A percentile compares a stretch with the other conserved stretches of the same genome.
Evolutionary conservation across 164 flowering plant genomes (phyloP).

Genomic region (Vitis labrusca): DNA sequence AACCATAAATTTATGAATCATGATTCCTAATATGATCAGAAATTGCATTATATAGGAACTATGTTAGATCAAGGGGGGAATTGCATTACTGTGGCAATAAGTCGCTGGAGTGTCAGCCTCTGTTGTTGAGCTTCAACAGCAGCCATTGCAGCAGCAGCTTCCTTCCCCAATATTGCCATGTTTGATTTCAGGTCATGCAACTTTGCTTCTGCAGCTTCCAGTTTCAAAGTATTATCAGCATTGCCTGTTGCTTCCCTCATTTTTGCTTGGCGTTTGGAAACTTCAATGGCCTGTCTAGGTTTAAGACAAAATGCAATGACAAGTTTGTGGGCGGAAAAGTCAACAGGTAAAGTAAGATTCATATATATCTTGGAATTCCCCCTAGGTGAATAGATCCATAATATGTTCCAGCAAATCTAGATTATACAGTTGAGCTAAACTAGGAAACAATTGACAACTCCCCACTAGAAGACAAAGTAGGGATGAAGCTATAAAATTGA

Average conservation of each 20-base stretch:
- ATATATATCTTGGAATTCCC: background rate
- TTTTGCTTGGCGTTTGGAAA: slow-evolving; percentile 75
- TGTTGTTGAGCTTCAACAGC: slow-evolving; percentile 98
- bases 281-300: slow-evolving; percentile 81
- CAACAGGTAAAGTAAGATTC: background rate
- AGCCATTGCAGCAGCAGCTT: slow-evolving; percentile 93
- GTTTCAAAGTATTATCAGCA: slow-evolving; percentile 54
- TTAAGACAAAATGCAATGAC: slow-evolving; percentile 14
- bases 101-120: slow-evolving; percentile 83
- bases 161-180: slow-evolving; percentile 78
- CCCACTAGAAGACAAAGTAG: background rate
- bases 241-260: slow-evolving; percentile 61
- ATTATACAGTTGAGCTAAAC: background rate
- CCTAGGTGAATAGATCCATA: background rate
- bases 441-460: background rate
- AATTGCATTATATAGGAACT: background rate
- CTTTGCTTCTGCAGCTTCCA: slow-evolving; percentile 81
- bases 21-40: background rate
- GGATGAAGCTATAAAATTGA: background rate
- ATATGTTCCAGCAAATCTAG: background rate
- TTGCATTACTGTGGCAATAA: slow-evolving; percentile 72
- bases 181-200: slow-evolving; percentile 84
- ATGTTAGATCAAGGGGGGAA: background rate
- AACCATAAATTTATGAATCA: background rate
- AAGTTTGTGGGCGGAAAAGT: background rate